A percentile compares a stretch with the other conserved stretches of the same genome.
phyloP scores from a whole-genome alignment of 2,329 filamentous ascomycete species.

The Corinectria fuckeliana region DNA sequence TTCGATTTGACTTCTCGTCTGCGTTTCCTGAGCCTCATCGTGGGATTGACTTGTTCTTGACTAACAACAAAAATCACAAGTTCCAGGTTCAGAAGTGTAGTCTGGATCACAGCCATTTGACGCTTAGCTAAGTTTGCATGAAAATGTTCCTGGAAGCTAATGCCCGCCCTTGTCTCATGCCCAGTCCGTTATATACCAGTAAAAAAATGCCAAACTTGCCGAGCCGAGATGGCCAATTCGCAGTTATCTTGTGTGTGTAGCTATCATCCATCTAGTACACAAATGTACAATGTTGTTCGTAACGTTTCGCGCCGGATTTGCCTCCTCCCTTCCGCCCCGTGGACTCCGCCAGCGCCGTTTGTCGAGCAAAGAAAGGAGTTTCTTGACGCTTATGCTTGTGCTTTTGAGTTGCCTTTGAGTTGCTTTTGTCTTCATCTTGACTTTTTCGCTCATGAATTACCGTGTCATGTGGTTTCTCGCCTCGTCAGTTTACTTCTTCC shows the following conservation, averaged over 20 bases:
- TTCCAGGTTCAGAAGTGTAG: not conserved
- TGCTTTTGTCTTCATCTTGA: slow-evolving; percentile 8
- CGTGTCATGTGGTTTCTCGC: not conserved
- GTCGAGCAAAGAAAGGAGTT: slow-evolving; percentile 26
- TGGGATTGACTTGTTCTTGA: not conserved
- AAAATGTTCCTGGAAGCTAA: not conserved
- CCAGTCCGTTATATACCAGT: not conserved
- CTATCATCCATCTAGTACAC: slow-evolving; percentile 6
- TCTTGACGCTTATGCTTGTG: slow-evolving; percentile 20
- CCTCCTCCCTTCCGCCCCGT: slow-evolving; percentile 23
- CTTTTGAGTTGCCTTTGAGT: slow-evolving; percentile 6
- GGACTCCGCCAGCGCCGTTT: slow-evolving; percentile 37
- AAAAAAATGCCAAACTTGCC: not conserved
- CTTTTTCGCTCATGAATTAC: not conserved
- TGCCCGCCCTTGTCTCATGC: slow-evolving; percentile 3
- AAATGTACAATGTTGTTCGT: slow-evolving; percentile 7
- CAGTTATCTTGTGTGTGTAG: not conserved
- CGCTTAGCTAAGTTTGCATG: not conserved
- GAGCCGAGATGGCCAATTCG: not conserved
- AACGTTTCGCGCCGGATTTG: slow-evolving; percentile 15
- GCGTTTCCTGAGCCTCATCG: not conserved
- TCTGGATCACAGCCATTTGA: not conserved
- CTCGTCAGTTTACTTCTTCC: slow-evolving; percentile 50
- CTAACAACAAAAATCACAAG: not conserved
- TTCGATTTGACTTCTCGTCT: not conserved